These are phyloP conservation scores for Dianthus caryophyllus DNA, from an alignment of 148 eudicot species.

Conservation along the genomic window DNA sequence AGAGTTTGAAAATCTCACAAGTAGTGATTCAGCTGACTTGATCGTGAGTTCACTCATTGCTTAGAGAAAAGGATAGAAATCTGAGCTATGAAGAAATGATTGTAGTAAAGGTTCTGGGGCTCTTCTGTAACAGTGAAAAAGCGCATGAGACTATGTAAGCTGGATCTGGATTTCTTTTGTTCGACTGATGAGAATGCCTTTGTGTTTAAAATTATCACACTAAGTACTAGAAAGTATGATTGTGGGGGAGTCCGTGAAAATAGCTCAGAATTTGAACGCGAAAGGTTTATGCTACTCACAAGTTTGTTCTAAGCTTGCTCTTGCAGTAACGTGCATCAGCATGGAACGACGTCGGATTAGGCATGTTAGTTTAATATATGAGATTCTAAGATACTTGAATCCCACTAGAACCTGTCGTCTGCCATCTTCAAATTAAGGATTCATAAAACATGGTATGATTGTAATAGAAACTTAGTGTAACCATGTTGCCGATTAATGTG, in stretches of 20 bases:
- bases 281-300: neutral
- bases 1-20: neutral
- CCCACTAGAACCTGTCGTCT: no score
- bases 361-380: neutral
- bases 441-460: no score
- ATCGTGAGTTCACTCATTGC: neutral
- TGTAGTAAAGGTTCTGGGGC: no score
- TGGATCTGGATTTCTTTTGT: neutral
- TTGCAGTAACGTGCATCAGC: neutral
- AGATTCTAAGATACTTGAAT: neutral
- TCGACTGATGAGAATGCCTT: neutral
- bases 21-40: neutral
- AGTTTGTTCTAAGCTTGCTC: neutral
- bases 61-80: neutral
- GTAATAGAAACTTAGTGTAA: no score
- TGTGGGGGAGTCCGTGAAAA: neutral
- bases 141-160: no score
- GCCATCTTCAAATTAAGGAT: no score
- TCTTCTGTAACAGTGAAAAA: no score
- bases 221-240: no score
- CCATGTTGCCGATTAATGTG: no score
- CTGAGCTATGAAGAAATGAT: neutral
- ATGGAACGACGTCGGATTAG: neutral
- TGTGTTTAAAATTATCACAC: neutral
- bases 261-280: neutral